A percentile compares a stretch with the other conserved stretches of the same genome.
phyloP scores from a whole-genome alignment of 805 yeast species.

The Kodamaea kakaduensis region DNA sequence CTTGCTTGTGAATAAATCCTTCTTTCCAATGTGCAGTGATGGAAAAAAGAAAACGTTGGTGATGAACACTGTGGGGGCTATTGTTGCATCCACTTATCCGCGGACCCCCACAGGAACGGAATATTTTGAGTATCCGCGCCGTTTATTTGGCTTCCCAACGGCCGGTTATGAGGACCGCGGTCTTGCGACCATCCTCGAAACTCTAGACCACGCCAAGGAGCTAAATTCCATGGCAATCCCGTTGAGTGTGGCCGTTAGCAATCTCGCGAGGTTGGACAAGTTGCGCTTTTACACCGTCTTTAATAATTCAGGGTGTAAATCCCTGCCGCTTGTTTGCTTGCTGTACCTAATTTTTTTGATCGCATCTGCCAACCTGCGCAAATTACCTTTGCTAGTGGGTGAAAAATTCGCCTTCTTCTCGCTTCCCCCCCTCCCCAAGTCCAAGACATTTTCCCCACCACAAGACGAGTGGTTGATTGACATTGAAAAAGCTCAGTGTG shows the following conservation, averaged over 20 bases:
- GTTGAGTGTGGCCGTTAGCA: neutral
- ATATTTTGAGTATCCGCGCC: too few species aligned
- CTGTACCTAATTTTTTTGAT: constrained; percentile 17
- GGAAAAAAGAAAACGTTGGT: too few species aligned
- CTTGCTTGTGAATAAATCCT: too few species aligned
- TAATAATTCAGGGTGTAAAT: constrained; percentile 18
- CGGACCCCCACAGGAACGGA: too few species aligned
- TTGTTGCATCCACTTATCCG: too few species aligned
- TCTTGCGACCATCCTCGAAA: constrained; percentile 17
- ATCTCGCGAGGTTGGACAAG: constrained; percentile 6
- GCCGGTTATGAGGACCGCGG: neutral
- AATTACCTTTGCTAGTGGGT: constrained; percentile 1
- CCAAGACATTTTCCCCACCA: too few species aligned
- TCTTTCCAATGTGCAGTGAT: too few species aligned
- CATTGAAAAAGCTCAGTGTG: too few species aligned
- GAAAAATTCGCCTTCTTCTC: constrained; percentile 15
- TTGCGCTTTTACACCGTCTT: constrained; percentile 15
- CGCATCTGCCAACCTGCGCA: neutral
- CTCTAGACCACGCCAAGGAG: constrained; percentile 19
- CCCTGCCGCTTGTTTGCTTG: constrained; percentile 17
- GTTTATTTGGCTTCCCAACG: too few species aligned
- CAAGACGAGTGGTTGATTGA: too few species aligned
- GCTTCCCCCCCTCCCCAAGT: constrained; percentile 29
- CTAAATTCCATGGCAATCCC: neutral
- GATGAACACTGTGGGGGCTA: too few species aligned